phyloP scores from a whole-genome alignment of 1,284 basidiomycete species.

The Naganishia cerealis region DNA sequence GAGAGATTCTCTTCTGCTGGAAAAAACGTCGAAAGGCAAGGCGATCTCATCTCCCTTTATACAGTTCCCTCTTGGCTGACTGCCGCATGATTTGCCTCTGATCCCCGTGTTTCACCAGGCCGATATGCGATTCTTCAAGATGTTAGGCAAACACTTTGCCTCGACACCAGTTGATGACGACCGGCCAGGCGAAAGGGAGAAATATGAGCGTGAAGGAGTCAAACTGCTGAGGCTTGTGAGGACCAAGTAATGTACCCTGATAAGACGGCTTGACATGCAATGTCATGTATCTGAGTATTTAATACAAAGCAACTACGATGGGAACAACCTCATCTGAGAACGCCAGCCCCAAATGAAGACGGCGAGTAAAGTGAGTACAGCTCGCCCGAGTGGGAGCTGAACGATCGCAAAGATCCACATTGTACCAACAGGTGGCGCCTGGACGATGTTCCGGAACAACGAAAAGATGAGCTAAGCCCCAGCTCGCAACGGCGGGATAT shows the following conservation, averaged over 20 bases:
- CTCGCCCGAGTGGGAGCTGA: conserved; percentile 48
- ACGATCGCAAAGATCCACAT: conserved; percentile 54
- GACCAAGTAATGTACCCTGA: conserved; percentile 31
- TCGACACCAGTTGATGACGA: conserved; percentile 54
- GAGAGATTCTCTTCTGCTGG: conserved; percentile 84
- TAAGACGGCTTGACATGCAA: background rate
- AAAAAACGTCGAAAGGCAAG: conserved; percentile 85
- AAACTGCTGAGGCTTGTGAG: conserved; percentile 45
- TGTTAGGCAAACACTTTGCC: conserved; percentile 78
- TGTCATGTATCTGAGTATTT: background rate
- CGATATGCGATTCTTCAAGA: conserved; percentile 81
- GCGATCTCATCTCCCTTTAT: background rate
- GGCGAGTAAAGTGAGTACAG: conserved; percentile 41
- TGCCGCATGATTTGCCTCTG: background rate
- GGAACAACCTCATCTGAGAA: conserved; percentile 41
- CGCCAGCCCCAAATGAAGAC: conserved; percentile 45
- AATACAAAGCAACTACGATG: conserved; percentile 30
- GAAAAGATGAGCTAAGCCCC: background rate
- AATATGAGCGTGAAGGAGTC: conserved; percentile 49
- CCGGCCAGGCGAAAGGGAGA: conserved; percentile 45
- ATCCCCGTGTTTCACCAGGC: conserved; percentile 59
- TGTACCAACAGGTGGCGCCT: conserved; percentile 53
- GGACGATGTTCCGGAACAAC: background rate
- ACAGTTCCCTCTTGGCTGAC: conserved; percentile 2
- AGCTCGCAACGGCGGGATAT: background rate